A percentile compares a stretch with the other conserved stretches of the same genome.
Evolutionary conservation across 2,329 filamentous ascomycete genomes (phyloP).

Genomic region (Verticillium longisporum): DNA sequence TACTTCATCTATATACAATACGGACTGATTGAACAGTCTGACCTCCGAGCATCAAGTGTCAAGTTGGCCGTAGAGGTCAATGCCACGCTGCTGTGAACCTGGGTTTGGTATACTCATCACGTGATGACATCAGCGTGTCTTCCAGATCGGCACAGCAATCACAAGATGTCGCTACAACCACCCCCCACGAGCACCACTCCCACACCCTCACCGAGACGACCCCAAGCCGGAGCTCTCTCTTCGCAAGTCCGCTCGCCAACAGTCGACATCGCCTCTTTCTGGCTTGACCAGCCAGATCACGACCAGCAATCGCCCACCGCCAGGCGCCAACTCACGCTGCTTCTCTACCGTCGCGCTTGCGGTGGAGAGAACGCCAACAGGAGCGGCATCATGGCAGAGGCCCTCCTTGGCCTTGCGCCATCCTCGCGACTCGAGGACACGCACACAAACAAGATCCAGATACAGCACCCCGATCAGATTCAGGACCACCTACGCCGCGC

Average conservation of each 20-base stretch:
- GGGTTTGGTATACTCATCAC: too few species aligned
- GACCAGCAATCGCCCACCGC: constrained; percentile 9
- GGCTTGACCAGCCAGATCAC: constrained; percentile 1
- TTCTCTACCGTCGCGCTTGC: constrained; percentile 1
- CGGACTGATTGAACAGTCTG: too few species aligned
- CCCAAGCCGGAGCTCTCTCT: not conserved
- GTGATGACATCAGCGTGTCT: too few species aligned
- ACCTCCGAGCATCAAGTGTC: too few species aligned
- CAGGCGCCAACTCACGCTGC: not conserved
- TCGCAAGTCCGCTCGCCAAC: not conserved
- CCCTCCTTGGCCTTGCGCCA: constrained; percentile 15
- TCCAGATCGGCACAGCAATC: too few species aligned
- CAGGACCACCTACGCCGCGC: constrained; percentile 33
- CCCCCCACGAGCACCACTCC: not conserved
- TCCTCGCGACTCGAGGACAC: constrained; percentile 14
- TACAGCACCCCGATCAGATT: constrained; percentile 37
- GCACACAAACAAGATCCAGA: constrained; percentile 19
- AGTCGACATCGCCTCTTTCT: not conserved
- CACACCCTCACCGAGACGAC: not conserved
- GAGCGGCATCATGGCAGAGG: constrained; percentile 16
- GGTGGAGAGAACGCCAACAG: too few species aligned
- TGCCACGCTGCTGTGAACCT: too few species aligned
- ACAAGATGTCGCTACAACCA: too few species aligned
- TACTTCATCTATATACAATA: too few species aligned
- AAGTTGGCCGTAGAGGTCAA: too few species aligned